Conservation (phyloP, 495 filamentous ascomycete genomes). For the Cercophora newfieldiana region DNA sequence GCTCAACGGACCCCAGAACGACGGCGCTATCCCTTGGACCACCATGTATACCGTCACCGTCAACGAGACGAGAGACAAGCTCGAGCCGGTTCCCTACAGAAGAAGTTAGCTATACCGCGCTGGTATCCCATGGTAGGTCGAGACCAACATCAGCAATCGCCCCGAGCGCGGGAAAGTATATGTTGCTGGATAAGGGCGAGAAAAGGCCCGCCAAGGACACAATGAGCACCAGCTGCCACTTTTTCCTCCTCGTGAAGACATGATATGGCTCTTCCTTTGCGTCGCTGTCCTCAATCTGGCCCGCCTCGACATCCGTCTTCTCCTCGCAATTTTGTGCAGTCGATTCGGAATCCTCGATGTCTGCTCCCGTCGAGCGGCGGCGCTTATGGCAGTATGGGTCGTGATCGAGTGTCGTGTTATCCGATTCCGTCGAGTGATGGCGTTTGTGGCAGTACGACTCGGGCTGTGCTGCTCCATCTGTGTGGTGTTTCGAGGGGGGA, state of each 20-base stretch:
- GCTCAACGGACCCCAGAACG: constrained; percentile 30
- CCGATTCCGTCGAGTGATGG: neutral
- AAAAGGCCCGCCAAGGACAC: constrained; percentile 42
- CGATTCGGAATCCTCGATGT: neutral
- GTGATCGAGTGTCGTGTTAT: too few species aligned
- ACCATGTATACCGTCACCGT: constrained; percentile 36
- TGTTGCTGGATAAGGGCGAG: constrained; percentile 39
- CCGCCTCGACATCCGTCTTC: neutral
- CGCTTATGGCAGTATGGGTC: neutral
- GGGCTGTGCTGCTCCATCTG: neutral
- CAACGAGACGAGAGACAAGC: constrained; percentile 23
- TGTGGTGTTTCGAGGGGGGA: neutral
- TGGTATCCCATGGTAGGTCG: too few species aligned
- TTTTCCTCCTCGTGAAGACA: constrained; percentile 36
- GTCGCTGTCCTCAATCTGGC: neutral
- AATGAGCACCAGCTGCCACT: constrained; percentile 39
- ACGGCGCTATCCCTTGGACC: constrained; percentile 34
- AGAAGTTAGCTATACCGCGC: too few species aligned
- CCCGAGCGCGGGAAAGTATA: constrained; percentile 39
- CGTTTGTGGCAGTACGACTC: neutral
- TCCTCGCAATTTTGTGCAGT: neutral
- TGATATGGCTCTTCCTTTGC: constrained; percentile 20
- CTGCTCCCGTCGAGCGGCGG: neutral
- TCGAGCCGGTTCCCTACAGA: constrained; percentile 16
- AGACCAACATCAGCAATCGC: constrained; percentile 24